These are phyloP conservation scores for Ichthyophthirius multifiliis DNA, from an alignment of 169 alveolate species.

Conservation along the genomic window DNA sequence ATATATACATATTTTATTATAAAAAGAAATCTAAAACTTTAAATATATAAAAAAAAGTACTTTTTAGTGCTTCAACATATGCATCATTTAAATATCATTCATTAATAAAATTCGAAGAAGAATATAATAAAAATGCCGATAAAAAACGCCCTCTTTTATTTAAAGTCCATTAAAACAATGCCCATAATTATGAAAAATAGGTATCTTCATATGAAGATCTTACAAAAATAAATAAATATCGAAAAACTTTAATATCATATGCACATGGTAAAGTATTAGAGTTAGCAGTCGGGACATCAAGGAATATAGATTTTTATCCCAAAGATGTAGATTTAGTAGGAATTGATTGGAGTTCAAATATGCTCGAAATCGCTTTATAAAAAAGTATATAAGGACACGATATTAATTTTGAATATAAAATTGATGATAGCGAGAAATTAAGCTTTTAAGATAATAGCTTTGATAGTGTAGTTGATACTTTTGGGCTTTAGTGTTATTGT, in stretches of 20 bases:
- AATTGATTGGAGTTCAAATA: conserved; percentile 34
- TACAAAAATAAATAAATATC: conserved; percentile 17
- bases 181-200: conserved; percentile 13
- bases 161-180: conserved; percentile 18
- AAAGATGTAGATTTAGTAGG: conserved; percentile 19
- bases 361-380: conserved; percentile 8
- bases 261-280: conserved; percentile 31
- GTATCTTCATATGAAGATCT: conserved; percentile 23
- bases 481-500: conserved; percentile 30
- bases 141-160: conserved; percentile 18
- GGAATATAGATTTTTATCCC: conserved; percentile 14
- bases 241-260: conserved; percentile 9
- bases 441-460: conserved; percentile 18
- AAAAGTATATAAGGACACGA: background rate
- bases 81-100: conserved; percentile 6
- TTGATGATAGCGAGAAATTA: conserved; percentile 24
- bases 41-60: conserved; percentile 3
- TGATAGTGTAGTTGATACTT: conserved; percentile 39
- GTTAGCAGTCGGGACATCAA: conserved; percentile 29
- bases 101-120: conserved; percentile 16
- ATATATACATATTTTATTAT: too few species aligned
- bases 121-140: conserved; percentile 15
- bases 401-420: background rate
- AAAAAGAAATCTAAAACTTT: too few species aligned
- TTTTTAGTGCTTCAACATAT: conserved; percentile 25